Evolutionary conservation across 2,329 filamentous ascomycete genomes (phyloP), one percentile per base, ranked within the genome.

Genomic region (Fonsecaea erecta): DNA sequence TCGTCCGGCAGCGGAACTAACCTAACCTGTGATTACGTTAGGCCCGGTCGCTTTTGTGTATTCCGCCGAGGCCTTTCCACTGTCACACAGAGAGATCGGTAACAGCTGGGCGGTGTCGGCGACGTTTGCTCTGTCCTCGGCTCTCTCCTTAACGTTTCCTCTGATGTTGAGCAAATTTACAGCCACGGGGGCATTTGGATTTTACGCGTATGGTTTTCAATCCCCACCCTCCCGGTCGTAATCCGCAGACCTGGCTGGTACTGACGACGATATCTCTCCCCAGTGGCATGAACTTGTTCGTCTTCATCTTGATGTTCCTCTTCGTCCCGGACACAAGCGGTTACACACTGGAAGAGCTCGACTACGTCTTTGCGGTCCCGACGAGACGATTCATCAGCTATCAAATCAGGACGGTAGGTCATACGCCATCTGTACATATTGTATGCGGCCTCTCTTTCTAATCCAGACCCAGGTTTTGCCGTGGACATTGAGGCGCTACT

Each of bases 301-400:
- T 81, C 0, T 78, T 81, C 18, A 67, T 79, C 2, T 73, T 82
- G 30, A 78, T 83, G 2, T 81, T 82, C 70, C 71, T 83, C 21
- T 71, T 70, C 46, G 64, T 72, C 65, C 73, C 21, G 67, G 78
- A 72, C 78, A 74, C 73, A 14, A 74, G 71, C 52, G 62, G 84
- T 0, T 77, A 79, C 34, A 85, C 79, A 0, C 78, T 87, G 1
- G 84, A 86, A 71, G 80, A 86, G 68, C 84, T 86, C 78, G 84
- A 86, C 43, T 72, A 76, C 35, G 73, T 80, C 16, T 80, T 80
- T 69, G 77, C 56, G n/a, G 40, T 60, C 16, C 56, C 56, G 2
- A 60, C 56, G 18, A 37, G 43, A 11, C 26, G 28, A 14, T 60
- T 60, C 43, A 37, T 52, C 30, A 52, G 32, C 28, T 60, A 60